Base-by-base conservation (phyloP, 1,284 basidiomycete genomes). In the Ustilago cynodontis region DNA sequence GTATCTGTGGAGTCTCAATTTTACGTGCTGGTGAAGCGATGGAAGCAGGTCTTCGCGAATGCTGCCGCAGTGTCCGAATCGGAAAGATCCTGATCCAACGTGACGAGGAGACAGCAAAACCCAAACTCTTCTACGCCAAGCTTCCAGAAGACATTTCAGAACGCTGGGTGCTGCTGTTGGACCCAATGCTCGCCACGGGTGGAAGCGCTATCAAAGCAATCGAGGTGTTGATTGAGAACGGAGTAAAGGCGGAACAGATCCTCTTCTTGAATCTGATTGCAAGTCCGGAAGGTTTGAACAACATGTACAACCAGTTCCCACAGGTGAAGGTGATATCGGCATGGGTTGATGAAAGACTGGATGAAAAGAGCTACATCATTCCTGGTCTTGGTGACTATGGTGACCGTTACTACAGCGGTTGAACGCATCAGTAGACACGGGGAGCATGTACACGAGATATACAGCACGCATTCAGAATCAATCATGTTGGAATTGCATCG, bases 141-240 rank as follows among this genome's bases (percentile, higher is more conserved):
- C 91, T 98, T 57, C 96, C 96, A 2, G 92, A 92, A 83, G 96
- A 99, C 86, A 98, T 99, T 68, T 91, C 92, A 0, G 88, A 90
- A 43, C 91, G 96, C 60, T 99, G 96, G 87, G 94, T 96, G 54
- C 90, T 99, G 37, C 90, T 99, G 16, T 90, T 99, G 16, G 96
- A 99, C 86, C 96, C 96, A 1, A 99, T 99, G 96, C 91, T 99
- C 45, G 84, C 96, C 0, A 99, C 96, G 0, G 96, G 96, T 35
- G 96, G 97, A 49, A 98, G 95, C 18, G 97, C 95, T 2, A 95
- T 97, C 87, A 98, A 98, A 87, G 96, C 96, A 0, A 93, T 98
- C 58, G 94, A 98, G 86, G 93, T 98, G 9, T 89, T 99, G 22
- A 90, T 93, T 86, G 92, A 94, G 61, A 92, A 95, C 82, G 94